Conservation (phyloP, 2,329 filamentous ascomycete species). For the Colletotrichum kahawae region DNA sequence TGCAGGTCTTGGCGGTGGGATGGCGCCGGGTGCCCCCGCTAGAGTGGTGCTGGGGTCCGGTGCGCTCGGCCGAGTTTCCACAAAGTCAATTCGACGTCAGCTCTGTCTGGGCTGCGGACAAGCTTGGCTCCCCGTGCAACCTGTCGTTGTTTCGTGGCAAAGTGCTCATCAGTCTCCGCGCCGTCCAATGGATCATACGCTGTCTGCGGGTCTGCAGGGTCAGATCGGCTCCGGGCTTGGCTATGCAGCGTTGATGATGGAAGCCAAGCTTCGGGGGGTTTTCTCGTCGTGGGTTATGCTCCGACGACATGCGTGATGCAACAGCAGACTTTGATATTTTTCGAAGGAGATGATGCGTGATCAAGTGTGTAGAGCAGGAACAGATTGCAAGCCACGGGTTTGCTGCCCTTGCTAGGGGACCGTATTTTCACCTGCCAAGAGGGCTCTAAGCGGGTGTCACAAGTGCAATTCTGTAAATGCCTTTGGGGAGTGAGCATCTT, state of each 20-base stretch:
- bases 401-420: neutral
- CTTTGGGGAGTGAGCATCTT: neutral
- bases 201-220: neutral
- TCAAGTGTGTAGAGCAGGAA: neutral
- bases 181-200: neutral
- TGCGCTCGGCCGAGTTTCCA: neutral
- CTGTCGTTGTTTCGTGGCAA: neutral
- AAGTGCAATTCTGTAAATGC: neutral
- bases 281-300: neutral
- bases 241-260: neutral
- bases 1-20: slow-evolving; percentile 2
- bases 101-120: neutral
- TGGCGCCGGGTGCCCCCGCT: neutral
- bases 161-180: neutral
- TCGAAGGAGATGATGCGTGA: neutral
- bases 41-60: neutral
- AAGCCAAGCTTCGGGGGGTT: neutral
- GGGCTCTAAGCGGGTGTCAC: accelerated
- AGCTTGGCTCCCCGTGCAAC: neutral
- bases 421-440: neutral
- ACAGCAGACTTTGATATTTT: neutral
- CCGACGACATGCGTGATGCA: neutral
- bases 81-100: neutral
- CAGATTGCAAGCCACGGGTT: neutral
- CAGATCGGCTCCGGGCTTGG: neutral